These are phyloP conservation scores for Coemansia erecta DNA, from an alignment of 192 early-diverging fungal species.

Conservation along the genomic window DNA sequence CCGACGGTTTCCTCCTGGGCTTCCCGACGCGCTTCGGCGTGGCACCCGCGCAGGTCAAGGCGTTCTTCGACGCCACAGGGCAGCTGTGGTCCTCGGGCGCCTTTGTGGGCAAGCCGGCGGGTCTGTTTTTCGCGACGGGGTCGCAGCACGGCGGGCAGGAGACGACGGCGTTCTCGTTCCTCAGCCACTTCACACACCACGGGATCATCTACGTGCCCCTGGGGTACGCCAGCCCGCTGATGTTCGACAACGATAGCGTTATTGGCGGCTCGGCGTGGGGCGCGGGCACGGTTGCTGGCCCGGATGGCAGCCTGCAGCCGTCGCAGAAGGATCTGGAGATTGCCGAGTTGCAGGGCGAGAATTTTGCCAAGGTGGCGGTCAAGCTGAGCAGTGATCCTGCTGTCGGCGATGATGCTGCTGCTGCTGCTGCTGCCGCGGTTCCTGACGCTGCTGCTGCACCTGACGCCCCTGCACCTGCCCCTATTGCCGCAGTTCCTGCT, in stretches of 20 bases:
- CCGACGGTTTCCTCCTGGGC: conserved; percentile 41
- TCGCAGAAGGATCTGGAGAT: conserved; percentile 23
- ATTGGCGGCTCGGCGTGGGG: conserved; percentile 30
- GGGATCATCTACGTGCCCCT: conserved; percentile 59
- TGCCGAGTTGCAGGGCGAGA: conserved; percentile 34
- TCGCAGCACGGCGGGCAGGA: conserved; percentile 60
- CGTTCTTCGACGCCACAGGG: conserved; percentile 30
- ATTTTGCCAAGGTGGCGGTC: conserved; percentile 26
- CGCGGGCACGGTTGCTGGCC: conserved; percentile 20
- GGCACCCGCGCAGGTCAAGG: conserved; percentile 29
- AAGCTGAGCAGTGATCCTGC: conserved; percentile 5
- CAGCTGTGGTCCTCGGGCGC: conserved; percentile 20
- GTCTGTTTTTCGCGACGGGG: conserved; percentile 47
- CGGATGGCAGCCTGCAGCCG: conserved; percentile 24
- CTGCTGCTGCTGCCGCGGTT: conserved; percentile 6
- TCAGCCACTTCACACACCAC: conserved; percentile 57
- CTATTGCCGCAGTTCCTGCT: background rate
- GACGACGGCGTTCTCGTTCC: conserved; percentile 49
- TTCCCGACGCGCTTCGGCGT: conserved; percentile 36
- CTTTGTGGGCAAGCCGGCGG: conserved; percentile 21
- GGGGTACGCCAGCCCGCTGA: conserved; percentile 30
- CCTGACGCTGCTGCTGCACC: background rate
- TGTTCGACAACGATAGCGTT: conserved; percentile 18
- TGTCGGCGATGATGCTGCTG: background rate
- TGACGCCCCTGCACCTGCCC: background rate